Evolutionary conservation across 2,329 filamentous ascomycete species (phyloP).

Genomic region (Aphanocladium album): DNA sequence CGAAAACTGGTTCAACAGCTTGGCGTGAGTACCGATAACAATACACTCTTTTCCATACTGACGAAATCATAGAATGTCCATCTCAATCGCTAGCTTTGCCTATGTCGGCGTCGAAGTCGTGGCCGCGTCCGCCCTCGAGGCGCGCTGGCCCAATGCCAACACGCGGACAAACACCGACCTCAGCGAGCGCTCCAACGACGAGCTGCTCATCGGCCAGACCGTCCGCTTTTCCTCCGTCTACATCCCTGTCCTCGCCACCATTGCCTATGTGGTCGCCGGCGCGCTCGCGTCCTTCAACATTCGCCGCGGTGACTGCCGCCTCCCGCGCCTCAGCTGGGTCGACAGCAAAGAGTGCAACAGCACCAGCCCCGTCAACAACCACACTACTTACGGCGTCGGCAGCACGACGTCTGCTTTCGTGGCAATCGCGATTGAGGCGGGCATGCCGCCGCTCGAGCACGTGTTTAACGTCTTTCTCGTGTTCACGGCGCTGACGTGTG

Average conservation of each 20-base stretch:
- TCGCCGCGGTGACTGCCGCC: slow-evolving; percentile 16
- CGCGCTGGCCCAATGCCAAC: slow-evolving; percentile 20
- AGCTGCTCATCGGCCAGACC: slow-evolving; percentile 20
- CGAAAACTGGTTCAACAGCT: slow-evolving; percentile 19
- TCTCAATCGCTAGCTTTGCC: slow-evolving; percentile 27
- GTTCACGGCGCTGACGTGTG: slow-evolving; percentile 28
- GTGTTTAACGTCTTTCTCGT: slow-evolving; percentile 29
- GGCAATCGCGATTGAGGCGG: slow-evolving; percentile 19
- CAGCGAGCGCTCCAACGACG: slow-evolving; percentile 11
- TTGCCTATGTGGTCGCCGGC: slow-evolving; percentile 23
- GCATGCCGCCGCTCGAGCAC: slow-evolving; percentile 18
- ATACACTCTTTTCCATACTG: neutral
- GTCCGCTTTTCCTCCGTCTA: slow-evolving; percentile 23
- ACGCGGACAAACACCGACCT: slow-evolving; percentile 7
- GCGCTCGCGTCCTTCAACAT: slow-evolving; percentile 24
- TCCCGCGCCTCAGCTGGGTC: slow-evolving; percentile 23
- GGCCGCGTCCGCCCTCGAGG: slow-evolving; percentile 28
- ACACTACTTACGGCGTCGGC: neutral
- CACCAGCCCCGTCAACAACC: neutral
- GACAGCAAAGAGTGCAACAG: neutral
- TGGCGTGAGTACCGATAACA: slow-evolving; percentile 19
- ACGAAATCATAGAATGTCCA: slow-evolving; percentile 19
- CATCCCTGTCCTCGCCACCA: slow-evolving; percentile 22
- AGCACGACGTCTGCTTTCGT: slow-evolving; percentile 23
- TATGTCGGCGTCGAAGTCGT: slow-evolving; percentile 30